Evolutionary conservation across 345 rosid species (phyloP).

Genomic region (Gossypium ekmanianum): DNA sequence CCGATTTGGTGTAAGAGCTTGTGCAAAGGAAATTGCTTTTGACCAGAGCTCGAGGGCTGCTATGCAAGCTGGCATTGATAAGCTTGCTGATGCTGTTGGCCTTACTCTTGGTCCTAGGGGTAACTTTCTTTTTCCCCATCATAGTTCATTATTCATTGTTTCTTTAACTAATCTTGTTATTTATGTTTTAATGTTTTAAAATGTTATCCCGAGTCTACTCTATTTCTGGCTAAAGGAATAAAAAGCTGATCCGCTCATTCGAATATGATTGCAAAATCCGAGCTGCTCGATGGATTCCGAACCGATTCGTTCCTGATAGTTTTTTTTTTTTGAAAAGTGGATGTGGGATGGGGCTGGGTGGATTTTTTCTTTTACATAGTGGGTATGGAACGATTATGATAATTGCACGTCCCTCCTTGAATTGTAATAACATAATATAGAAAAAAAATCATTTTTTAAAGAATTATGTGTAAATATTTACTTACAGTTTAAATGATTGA

Average conservation of each 20-base stretch:
- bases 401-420: too few species aligned
- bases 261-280: not conserved
- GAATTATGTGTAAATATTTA: too few species aligned
- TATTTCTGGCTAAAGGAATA: not conserved
- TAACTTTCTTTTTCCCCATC: constrained; percentile 21
- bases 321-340: too few species aligned
- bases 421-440: too few species aligned
- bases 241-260: not conserved
- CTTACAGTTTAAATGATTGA: too few species aligned
- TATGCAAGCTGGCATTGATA: constrained; percentile 89
- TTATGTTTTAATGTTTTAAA: not conserved
- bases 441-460: too few species aligned
- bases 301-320: too few species aligned
- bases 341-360: too few species aligned
- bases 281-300: too few species aligned
- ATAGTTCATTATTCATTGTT: not conserved
- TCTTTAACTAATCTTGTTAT: not conserved
- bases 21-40: constrained; percentile 84
- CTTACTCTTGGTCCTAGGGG: constrained; percentile 99
- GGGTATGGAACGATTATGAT: too few species aligned
- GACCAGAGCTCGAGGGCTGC: constrained; percentile 79
- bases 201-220: not conserved
- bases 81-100: constrained; percentile 89
- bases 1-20: constrained; percentile 65
- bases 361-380: too few species aligned